Evolutionary conservation across 2,329 filamentous ascomycete species (phyloP), one percentile per base, ranked within the genome.

Genomic region (Periglandula ipomoeae): DNA sequence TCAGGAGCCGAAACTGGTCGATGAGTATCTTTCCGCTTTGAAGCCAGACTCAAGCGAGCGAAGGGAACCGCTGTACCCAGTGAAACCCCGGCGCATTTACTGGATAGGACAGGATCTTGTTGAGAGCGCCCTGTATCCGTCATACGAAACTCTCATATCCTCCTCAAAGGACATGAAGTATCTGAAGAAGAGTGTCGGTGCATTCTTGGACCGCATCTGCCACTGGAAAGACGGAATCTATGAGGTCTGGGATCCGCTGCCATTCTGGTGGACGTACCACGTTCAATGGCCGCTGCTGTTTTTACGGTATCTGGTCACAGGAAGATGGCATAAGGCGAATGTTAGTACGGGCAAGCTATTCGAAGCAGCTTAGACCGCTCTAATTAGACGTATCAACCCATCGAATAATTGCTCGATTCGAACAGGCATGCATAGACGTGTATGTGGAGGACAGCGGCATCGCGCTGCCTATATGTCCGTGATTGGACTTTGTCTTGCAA

Each of bases 91-190:
- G 38, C 55, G 57, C 11, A 67, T 71, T 52, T 85, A 84, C 62
- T 87, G 83, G 83, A 59, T 82, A n/a, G 80, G 76, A 0, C 81
- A 87, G 53, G 84, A 87, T 49, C 47, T 87, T 0, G 66, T 82
- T 1, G 68, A 71, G 1, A 63, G 73, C 1, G 58, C 82, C 0
- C 32, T 82, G 1, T 60, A 73, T 0, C 79, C 61, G 0, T 24
- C 76, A 0, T 52, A 77, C 0, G 54, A 72, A 0, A 46, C 54
- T 3, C 37, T 66, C 0, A 47, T 61, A 11, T 49, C 1, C 49
- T 57, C 1, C 58, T 65, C 1, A 54, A 19, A 4, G 13, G 38
- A 32, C 38, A 19, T 5, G 19, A 34, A 40, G 13, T 43, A 17
- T 9, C 20, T 46, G 34, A 24, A 17, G 8, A 23, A 7, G 24